phyloP scores from a whole-genome alignment of 441 rosid genomes.

The Euphorbia celastroides region DNA sequence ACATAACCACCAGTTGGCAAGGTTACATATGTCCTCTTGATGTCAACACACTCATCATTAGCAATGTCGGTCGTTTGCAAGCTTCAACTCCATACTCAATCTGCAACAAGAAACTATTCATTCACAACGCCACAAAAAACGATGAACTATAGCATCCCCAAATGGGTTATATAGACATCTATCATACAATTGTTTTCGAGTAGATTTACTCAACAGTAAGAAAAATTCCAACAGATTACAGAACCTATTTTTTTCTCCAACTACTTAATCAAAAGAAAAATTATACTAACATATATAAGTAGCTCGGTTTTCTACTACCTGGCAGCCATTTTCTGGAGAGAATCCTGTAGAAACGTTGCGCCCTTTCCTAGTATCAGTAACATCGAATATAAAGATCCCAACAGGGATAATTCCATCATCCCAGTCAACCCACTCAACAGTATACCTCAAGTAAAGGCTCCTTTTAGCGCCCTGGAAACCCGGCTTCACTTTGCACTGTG shows the following conservation, averaged over 20 bases:
- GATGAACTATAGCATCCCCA: no score
- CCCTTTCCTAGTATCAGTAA: conserved; percentile 58
- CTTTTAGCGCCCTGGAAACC: conserved; percentile 51
- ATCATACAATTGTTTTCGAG: no score
- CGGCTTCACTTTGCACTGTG: conserved; percentile 50
- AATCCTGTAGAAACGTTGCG: conserved; percentile 28
- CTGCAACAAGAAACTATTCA: no score
- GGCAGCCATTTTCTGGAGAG: conserved; percentile 40
- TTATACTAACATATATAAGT: no score
- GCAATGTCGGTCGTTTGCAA: conserved; percentile 25
- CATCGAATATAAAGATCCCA: conserved; percentile 60
- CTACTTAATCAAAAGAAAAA: no score
- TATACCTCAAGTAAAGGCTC: conserved; percentile 54
- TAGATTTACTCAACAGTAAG: no score
- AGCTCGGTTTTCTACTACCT: no score
- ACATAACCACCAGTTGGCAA: conserved; percentile 68
- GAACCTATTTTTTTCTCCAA: no score
- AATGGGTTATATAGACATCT: no score
- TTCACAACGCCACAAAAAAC: no score
- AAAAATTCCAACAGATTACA: no score
- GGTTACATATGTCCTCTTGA: conserved; percentile 43
- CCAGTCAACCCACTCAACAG: conserved; percentile 71
- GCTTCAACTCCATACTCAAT: conserved; percentile 58
- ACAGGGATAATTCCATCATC: conserved; percentile 65
- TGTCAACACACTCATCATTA: conserved; percentile 36